Percentiles rank a stretch among this genome's conserved stretches.
phyloP scores from a whole-genome alignment of 1,284 basidiomycete genomes.

The Heterobasidion occidentale region DNA sequence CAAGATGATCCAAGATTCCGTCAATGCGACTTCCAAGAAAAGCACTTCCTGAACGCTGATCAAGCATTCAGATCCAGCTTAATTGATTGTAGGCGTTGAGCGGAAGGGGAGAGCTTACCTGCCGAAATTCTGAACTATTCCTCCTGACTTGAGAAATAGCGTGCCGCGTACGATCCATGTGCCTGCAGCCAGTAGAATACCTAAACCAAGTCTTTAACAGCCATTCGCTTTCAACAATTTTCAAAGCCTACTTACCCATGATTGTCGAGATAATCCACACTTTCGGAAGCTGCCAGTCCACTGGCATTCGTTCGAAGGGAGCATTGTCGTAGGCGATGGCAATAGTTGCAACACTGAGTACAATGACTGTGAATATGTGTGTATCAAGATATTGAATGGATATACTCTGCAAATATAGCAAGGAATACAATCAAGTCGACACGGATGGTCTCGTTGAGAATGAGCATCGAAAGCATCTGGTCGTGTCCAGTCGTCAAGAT shows the following conservation, averaged over 20 bases:
- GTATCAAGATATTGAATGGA: background rate
- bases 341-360: conserved; percentile 26
- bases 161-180: conserved; percentile 47
- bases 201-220: conserved; percentile 22
- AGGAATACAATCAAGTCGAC: conserved; percentile 49
- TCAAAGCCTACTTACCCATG: conserved; percentile 16
- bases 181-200: conserved; percentile 18
- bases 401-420: conserved; percentile 43
- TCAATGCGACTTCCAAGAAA: conserved; percentile 48
- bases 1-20: conserved; percentile 45
- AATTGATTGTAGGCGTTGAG: background rate
- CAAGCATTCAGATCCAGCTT: background rate
- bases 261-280: conserved; percentile 46
- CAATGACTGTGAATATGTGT: background rate
- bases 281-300: conserved; percentile 51
- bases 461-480: conserved; percentile 35
- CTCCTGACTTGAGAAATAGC: conserved; percentile 34
- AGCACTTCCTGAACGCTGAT: conserved; percentile 37
- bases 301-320: conserved; percentile 36
- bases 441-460: conserved; percentile 45
- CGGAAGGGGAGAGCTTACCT: background rate
- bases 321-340: conserved; percentile 45
- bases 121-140: conserved; percentile 45
- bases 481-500: background rate
- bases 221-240: background rate